These are phyloP conservation scores for Metarhizium anisopliae DNA, from an alignment of 2,329 filamentous ascomycete species.

Conservation along the genomic window DNA sequence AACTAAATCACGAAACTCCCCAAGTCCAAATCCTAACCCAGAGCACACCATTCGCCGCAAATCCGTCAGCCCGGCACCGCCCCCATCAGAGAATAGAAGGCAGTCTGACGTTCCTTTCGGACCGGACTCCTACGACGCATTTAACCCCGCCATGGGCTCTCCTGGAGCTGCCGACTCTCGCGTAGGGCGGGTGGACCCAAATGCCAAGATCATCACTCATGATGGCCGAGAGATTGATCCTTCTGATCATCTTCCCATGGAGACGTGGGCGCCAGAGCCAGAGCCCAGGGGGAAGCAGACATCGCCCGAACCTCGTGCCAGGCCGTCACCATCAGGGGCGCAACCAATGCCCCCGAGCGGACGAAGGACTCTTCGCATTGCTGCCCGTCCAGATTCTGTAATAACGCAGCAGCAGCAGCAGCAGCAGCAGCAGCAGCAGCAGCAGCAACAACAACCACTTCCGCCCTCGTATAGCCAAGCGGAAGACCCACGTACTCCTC, in stretches of 20 bases:
- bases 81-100: slow-evolving; percentile 35
- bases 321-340: slow-evolving; percentile 42
- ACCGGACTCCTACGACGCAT: slow-evolving; percentile 65
- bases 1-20: slow-evolving; percentile 20
- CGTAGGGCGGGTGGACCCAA: slow-evolving; percentile 38
- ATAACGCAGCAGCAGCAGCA: slow-evolving; percentile 21
- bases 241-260: slow-evolving; percentile 69
- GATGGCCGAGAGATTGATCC: slow-evolving; percentile 73
- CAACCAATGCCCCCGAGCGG: slow-evolving; percentile 42
- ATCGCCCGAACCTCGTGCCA: slow-evolving; percentile 24
- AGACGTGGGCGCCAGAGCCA: slow-evolving; percentile 70
- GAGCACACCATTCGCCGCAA: slow-evolving; percentile 56
- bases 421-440: slow-evolving; percentile 2
- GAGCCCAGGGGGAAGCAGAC: slow-evolving; percentile 36
- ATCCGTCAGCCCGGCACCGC: slow-evolving; percentile 64
- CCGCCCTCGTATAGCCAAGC: slow-evolving; percentile 19
- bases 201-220: slow-evolving; percentile 64
- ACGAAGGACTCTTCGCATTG: slow-evolving; percentile 42
- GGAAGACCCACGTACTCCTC: slow-evolving; percentile 23
- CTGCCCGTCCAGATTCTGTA: slow-evolving; percentile 37
- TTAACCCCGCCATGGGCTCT: slow-evolving; percentile 51
- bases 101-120: slow-evolving; percentile 60
- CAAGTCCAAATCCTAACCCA: slow-evolving; percentile 31
- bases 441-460: slow-evolving; percentile 16
- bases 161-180: slow-evolving; percentile 19